Evolutionary conservation across 2,329 filamentous ascomycete species (phyloP).

Genomic region (Byssothecium circinans): DNA sequence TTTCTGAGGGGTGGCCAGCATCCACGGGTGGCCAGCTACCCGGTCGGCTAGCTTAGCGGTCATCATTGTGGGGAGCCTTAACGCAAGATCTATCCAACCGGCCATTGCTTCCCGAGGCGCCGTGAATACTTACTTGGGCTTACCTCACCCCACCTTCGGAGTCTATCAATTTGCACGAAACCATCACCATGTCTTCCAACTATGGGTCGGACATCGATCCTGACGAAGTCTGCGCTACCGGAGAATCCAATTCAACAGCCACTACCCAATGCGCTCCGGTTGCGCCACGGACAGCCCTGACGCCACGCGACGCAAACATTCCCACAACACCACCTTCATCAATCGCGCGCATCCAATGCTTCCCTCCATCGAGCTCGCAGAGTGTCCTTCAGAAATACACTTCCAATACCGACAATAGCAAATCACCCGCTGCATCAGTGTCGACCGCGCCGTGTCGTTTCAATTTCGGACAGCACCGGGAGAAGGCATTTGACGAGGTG

Average conservation of each 20-base stretch:
- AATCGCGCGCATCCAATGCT: neutral
- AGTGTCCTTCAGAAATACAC: neutral
- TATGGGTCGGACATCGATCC: neutral
- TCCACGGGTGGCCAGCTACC: too few relatives aligned
- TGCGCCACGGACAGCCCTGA: neutral
- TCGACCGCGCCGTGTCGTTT: neutral
- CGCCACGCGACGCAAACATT: neutral
- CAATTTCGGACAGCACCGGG: neutral
- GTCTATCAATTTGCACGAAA: too few relatives aligned
- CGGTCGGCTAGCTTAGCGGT: too few relatives aligned
- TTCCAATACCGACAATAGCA: neutral
- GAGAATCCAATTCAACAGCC: neutral
- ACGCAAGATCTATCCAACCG: too few relatives aligned
- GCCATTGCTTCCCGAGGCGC: too few relatives aligned
- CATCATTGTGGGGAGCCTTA: too few relatives aligned
- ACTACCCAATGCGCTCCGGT: neutral
- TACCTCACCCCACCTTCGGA: too few relatives aligned
- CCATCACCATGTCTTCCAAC: slow-evolving; percentile 9
- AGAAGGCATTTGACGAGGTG: neutral
- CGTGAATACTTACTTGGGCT: too few relatives aligned
- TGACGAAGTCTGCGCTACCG: neutral
- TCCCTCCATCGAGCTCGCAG: neutral
- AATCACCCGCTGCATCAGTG: neutral
- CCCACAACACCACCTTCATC: neutral
- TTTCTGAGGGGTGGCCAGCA: too few relatives aligned